These are phyloP conservation scores for Exophiala sp. DNA, from an alignment of 2,329 filamentous ascomycete genomes.

Conservation along the genomic window DNA sequence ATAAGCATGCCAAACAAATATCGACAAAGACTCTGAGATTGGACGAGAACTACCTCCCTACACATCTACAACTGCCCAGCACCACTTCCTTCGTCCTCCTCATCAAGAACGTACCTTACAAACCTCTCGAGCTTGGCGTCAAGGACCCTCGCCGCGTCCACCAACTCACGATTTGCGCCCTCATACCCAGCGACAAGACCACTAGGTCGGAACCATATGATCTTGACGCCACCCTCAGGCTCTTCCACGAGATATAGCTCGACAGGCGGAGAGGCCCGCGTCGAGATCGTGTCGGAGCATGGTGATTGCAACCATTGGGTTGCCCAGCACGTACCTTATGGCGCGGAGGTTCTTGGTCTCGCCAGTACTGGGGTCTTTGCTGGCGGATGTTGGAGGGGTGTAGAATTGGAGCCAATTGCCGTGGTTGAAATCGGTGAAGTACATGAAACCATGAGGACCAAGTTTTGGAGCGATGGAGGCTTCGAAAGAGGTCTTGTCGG, in stretches of 20 bases:
- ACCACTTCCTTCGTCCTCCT: neutral
- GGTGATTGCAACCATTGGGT: conserved; percentile 16
- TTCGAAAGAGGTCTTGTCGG: conserved; percentile 3
- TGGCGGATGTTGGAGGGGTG: conserved; percentile 4
- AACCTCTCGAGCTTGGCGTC: conserved; percentile 12
- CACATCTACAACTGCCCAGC: neutral
- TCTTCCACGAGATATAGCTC: conserved; percentile 18
- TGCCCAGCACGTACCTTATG: conserved; percentile 15
- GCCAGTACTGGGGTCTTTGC: neutral
- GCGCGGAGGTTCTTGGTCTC: conserved; percentile 3
- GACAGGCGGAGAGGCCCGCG: conserved; percentile 14
- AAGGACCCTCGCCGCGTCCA: conserved; percentile 11
- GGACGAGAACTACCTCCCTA: neutral
- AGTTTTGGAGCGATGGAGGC: conserved; percentile 1
- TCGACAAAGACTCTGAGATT: neutral
- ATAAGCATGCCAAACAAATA: too few species aligned
- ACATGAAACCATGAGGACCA: conserved; percentile 18
- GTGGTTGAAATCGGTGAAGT: conserved; percentile 20
- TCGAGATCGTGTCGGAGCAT: conserved; percentile 17
- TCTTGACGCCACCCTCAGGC: conserved; percentile 2
- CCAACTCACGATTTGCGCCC: conserved; percentile 10
- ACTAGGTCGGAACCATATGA: conserved; percentile 12
- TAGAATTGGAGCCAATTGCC: conserved; percentile 12
- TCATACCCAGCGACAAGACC: conserved; percentile 15
- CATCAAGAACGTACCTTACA: conserved; percentile 10